Base-by-base conservation (phyloP, 2,329 filamentous ascomycete genomes). In the Trichoderma pleuroti region DNA sequence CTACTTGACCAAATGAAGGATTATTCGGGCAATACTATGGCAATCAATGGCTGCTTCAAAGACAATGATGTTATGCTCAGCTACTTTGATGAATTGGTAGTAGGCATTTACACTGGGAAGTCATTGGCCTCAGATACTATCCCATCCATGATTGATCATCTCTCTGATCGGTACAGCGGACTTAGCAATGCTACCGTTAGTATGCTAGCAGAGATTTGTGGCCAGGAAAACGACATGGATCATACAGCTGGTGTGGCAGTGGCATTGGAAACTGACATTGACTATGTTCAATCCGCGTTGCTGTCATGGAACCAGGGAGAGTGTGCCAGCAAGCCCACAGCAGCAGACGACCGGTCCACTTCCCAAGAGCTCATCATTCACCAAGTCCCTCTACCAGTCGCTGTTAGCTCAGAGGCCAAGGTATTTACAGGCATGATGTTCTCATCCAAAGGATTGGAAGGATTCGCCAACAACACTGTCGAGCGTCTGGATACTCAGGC, bases 231-330 rank as follows among this genome's bases (percentile, higher is more conserved):
- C 14, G 67, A 70, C 46, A 39, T 63, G 57, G 28, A 63, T 9
- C 57, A 70, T 30, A 70, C 49, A 28, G 67, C 59, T 10, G 67
- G 67, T 26, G 30, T 70, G 46, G 59, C 42, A 54, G 28, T 63
- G n/a, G 46, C 59, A 28, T 24, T 61, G 4, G 21, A 60, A 34
- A 54, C 21, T 14, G 57, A 39, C 11, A 42, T 70, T 24, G 42
- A 39, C 59, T 57, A 36, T 4, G 18, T 70, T 18, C 67, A 63
- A n/a, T 70, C 67, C 10, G 59, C 67, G n/a, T 26, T 70, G 14
- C n/a, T 70, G 4, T 64, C 67, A 10, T 70, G 67, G 59, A 63
- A 56, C 3, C 42, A 32, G 28, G 67, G 42, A 32, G 49, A 56
- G 24, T 70, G 67, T 30, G 39, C 57, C 59, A 60, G 0, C 56